Percentiles rank a stretch among this genome's conserved stretches.
phyloP scores from a whole-genome alignment of 192 early-diverging fungal species.

The Coemansia sp. region DNA sequence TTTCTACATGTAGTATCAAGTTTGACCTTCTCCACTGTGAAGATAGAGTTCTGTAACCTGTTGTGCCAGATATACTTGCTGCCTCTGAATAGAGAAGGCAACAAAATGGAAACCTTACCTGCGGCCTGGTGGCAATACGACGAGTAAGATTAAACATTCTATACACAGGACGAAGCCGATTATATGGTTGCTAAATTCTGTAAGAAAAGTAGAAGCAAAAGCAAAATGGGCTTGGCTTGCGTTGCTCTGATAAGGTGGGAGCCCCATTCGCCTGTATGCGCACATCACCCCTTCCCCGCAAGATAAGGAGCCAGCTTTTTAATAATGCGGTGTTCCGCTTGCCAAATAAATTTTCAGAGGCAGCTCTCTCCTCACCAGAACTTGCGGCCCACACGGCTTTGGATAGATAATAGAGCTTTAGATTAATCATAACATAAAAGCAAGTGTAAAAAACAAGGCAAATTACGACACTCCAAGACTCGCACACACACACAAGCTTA shows the following conservation, averaged over 20 bases:
- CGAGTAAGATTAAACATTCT: conserved; percentile 46
- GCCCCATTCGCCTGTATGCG: not conserved
- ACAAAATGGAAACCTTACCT: conserved; percentile 17
- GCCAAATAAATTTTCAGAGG: too few relatives aligned
- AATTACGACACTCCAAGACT: not conserved
- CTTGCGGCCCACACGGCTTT: too few relatives aligned
- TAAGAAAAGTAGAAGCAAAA: conserved; percentile 5
- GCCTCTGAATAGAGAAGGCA: not conserved
- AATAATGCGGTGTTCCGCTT: not conserved
- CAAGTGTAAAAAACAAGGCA: not conserved
- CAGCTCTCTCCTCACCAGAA: too few relatives aligned
- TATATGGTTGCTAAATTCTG: not conserved
- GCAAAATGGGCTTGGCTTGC: not conserved
- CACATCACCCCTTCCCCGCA: not conserved
- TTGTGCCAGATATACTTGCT: not conserved
- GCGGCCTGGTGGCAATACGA: conserved; percentile 24
- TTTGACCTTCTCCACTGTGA: not conserved
- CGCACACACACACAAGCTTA: not conserved
- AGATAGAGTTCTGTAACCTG: not conserved
- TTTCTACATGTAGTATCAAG: not conserved
- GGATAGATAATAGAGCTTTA: too few relatives aligned
- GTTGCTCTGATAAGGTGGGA: not conserved
- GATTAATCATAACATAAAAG: not conserved
- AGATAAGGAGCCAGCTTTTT: not conserved
- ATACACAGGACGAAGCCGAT: not conserved